phyloP scores from a whole-genome alignment of 768 basidiomycete species.

The Pholiota conissans region DNA sequence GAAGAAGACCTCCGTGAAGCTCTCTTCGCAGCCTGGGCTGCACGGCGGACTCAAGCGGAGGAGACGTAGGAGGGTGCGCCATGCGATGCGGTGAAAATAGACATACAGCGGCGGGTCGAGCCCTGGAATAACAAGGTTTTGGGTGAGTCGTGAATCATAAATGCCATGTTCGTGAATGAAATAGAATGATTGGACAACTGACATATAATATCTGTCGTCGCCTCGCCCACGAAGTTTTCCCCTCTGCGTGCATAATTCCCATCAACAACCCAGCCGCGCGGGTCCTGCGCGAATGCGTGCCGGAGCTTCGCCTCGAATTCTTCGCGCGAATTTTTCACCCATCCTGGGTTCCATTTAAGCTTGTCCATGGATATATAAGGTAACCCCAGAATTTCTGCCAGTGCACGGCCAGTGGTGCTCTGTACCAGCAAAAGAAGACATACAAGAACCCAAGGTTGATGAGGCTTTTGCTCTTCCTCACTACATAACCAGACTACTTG shows the following conservation, averaged over 20 bases:
- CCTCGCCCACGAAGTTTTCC: constrained; percentile 33
- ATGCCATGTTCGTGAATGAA: neutral
- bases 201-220: constrained; percentile 57
- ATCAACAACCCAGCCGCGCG: constrained; percentile 54
- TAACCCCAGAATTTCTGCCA: constrained; percentile 43
- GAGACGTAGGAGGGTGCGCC: constrained; percentile 53
- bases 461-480: neutral
- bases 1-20: constrained; percentile 40
- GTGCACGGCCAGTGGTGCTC: constrained; percentile 47
- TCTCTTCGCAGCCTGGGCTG: constrained; percentile 50
- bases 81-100: constrained; percentile 60
- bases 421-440: constrained; percentile 18
- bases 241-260: constrained; percentile 38
- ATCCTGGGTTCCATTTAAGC: constrained; percentile 51
- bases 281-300: constrained; percentile 23
- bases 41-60: constrained; percentile 36
- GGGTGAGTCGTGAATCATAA: neutral
- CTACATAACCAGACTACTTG: neutral
- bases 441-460: neutral
- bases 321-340: constrained; percentile 32
- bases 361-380: constrained; percentile 48
- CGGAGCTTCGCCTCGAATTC: constrained; percentile 32
- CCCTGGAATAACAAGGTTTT: constrained; percentile 40
- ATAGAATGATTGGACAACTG: constrained; percentile 15
- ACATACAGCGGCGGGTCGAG: constrained; percentile 61